phyloP scores from a whole-genome alignment of 2,329 filamentous ascomycete species.

The Blastomyces gilchristii region DNA sequence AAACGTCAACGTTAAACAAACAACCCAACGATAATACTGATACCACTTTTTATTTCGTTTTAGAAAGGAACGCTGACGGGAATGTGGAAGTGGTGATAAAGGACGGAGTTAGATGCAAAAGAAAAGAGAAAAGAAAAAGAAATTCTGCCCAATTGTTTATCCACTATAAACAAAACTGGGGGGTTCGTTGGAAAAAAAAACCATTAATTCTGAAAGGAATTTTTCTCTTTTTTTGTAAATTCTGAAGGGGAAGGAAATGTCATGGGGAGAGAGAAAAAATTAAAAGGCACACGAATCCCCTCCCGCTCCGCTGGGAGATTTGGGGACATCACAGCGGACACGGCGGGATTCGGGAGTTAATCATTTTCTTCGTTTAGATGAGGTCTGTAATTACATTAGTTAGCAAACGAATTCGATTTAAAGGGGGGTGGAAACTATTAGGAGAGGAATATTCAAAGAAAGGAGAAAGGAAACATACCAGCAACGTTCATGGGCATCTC shows the following conservation, averaged over 20 bases:
- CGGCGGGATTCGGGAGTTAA: conserved; percentile 21
- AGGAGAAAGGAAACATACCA: conserved; percentile 37
- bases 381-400: conserved; percentile 25
- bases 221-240: neutral
- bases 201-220: neutral
- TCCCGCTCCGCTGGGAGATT: neutral
- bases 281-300: neutral
- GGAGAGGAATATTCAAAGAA: neutral
- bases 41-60: neutral
- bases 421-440: neutral
- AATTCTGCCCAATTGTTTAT: conserved; percentile 13
- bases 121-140: conserved; percentile 1
- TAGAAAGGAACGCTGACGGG: neutral
- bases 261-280: neutral
- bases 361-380: conserved; percentile 28
- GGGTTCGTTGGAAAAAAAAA: neutral
- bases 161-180: conserved; percentile 12
- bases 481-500: conserved; percentile 97
- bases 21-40: neutral
- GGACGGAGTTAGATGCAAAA: neutral
- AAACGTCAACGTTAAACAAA: neutral
- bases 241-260: neutral
- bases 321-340: conserved; percentile 2
- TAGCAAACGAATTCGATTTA: conserved; percentile 13
- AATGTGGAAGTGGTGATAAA: neutral